Conservation (phyloP, 441 rosid species). For the Adansonia gregorii region DNA sequence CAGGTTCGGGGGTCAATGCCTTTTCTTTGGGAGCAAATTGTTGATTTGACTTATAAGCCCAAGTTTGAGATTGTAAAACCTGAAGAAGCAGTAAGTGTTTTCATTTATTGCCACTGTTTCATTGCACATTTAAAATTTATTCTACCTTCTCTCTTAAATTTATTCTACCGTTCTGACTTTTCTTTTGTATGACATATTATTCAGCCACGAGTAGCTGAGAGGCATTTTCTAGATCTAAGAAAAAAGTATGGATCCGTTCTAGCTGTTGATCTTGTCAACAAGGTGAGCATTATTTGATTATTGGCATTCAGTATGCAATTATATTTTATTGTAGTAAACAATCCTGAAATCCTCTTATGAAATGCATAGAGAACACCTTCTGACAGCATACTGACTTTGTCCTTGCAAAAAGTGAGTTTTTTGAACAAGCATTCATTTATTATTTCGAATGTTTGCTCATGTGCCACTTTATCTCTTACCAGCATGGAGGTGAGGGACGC, state of each 20-base stretch:
- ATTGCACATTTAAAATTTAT: constrained; percentile 22
- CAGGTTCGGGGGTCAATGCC: constrained; percentile 96
- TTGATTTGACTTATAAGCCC: constrained; percentile 74
- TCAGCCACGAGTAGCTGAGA: constrained; percentile 79
- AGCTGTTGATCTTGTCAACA: constrained; percentile 90
- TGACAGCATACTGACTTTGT: constrained; percentile 7
- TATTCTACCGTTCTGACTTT: constrained; percentile 1
- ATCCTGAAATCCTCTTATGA: background rate
- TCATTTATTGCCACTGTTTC: constrained; percentile 15
- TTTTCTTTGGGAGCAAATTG: constrained; percentile 76
- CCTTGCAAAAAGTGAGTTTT: background rate
- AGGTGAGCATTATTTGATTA: constrained; percentile 50
- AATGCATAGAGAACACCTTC: constrained; percentile 4
- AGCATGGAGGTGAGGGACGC: constrained; percentile 97
- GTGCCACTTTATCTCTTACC: constrained; percentile 40
- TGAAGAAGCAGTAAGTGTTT: constrained; percentile 86
- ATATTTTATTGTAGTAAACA: constrained; percentile 5
- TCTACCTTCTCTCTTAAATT: background rate
- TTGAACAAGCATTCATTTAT: constrained; percentile 19
- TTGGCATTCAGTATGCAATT: background rate
- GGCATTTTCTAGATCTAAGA: constrained; percentile 93
- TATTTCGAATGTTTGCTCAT: constrained; percentile 29
- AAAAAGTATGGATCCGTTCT: constrained; percentile 83
- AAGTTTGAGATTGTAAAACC: constrained; percentile 87
- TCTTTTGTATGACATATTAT: constrained; percentile 25